A percentile compares a stretch with the other conserved stretches of the same genome.
phyloP scores from a whole-genome alignment of 371 early-diverging fungal genomes.

The Mucor sp. region DNA sequence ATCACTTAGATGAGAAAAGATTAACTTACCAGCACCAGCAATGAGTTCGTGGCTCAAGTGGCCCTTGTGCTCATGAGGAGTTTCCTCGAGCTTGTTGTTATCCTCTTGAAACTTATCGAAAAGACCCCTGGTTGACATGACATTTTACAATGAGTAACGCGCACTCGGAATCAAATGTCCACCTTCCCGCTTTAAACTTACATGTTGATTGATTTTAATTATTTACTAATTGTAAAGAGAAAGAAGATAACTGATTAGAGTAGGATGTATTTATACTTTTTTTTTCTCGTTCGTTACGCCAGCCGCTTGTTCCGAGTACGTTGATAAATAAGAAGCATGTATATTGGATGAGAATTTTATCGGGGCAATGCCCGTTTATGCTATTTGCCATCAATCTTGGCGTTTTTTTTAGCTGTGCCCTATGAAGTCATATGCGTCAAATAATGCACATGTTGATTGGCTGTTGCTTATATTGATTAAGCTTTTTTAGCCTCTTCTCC shows the following conservation, averaged over 20 bases:
- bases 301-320: no score
- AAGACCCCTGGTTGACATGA: conserved; percentile 34
- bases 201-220: background rate
- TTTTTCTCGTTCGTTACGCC: background rate
- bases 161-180: background rate
- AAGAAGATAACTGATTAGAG: background rate
- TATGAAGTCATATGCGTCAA: background rate
- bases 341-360: background rate
- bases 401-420: background rate
- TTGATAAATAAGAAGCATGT: background rate
- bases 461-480: conserved; percentile 1
- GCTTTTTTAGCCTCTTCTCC: background rate
- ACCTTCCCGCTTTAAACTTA: background rate
- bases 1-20: background rate
- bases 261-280: background rate
- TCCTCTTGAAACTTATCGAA: conserved; percentile 32
- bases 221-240: background rate
- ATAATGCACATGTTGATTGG: conserved; percentile 2
- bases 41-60: conserved; percentile 53
- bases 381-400: conserved; percentile 6
- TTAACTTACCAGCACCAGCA: conserved; percentile 53
- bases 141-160: background rate
- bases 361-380: background rate
- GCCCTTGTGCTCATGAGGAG: conserved; percentile 41
- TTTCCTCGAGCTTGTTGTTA: conserved; percentile 28